Percentiles rank a stretch among this genome's conserved stretches.
Conservation (phyloP, 805 yeast genomes). For the Grigorovia humatica region DNA sequence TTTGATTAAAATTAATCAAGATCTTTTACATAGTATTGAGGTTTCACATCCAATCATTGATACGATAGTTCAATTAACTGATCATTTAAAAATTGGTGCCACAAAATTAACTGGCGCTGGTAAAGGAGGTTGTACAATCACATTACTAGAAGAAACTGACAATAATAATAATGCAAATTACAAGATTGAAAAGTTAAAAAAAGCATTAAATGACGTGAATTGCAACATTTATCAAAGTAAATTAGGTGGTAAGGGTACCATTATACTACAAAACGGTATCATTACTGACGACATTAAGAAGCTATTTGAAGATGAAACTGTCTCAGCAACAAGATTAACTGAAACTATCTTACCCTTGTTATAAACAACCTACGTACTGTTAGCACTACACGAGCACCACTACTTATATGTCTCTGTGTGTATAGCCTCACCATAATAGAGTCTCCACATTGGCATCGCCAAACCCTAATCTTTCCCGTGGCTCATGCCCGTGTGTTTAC, state of each 20-base stretch:
- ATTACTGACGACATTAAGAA: neutral
- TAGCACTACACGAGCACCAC: neutral
- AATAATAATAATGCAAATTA: no score
- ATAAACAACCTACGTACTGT: neutral
- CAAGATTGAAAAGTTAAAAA: neutral
- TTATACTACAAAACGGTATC: neutral
- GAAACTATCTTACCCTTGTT: neutral
- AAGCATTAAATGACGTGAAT: no score
- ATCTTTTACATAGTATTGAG: slow-evolving; percentile 72
- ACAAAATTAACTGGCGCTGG: slow-evolving; percentile 98
- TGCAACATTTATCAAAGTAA: neutral
- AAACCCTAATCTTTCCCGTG: neutral
- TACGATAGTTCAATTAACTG: slow-evolving; percentile 55
- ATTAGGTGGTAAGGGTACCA: neutral
- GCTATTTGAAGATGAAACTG: neutral
- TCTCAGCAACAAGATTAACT: neutral
- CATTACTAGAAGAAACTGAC: slow-evolving; percentile 39
- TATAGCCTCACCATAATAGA: neutral
- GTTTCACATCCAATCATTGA: slow-evolving; percentile 93
- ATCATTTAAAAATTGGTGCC: slow-evolving; percentile 57
- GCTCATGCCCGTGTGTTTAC: neutral
- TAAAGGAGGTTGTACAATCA: slow-evolving; percentile 97
- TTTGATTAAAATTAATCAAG: slow-evolving; percentile 76
- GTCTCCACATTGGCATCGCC: no score
- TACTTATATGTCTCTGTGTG: no score